Conservation (phyloP, 2,329 filamentous ascomycete genomes). For the Colletotrichum liriopes region DNA sequence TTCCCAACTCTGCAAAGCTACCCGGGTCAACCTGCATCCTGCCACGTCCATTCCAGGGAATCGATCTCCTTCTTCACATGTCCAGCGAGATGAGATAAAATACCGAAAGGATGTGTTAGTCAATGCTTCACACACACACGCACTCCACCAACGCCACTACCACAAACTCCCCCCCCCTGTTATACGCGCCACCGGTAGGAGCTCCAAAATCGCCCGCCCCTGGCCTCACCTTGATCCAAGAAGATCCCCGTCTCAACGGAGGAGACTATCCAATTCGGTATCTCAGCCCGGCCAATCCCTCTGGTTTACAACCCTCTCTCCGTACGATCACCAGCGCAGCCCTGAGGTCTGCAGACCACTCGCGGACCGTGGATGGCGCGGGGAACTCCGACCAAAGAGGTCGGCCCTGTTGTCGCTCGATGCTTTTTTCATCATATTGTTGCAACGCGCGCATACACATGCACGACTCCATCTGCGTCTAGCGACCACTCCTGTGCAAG, state of each 20-base stretch:
- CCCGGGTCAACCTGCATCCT: constrained; percentile 17
- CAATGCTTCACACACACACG: neutral
- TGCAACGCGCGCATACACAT: constrained; percentile 20
- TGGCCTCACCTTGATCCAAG: constrained; percentile 1
- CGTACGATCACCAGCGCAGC: constrained; percentile 12
- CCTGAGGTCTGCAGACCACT: constrained; percentile 15
- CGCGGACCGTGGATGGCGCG: constrained; percentile 11
- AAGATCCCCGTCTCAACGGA: constrained; percentile 31
- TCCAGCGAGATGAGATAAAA: constrained; percentile 13
- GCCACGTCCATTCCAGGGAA: constrained; percentile 20
- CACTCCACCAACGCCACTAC: neutral
- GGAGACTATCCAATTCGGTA: constrained; percentile 33
- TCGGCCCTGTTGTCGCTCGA: constrained; percentile 9
- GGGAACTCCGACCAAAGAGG: constrained; percentile 4
- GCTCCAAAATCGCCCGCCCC: constrained; percentile 8
- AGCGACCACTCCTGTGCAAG: constrained; percentile 8
- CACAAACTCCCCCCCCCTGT: constrained; percentile 3
- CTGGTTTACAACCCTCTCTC: constrained; percentile 2
- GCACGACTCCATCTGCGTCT: constrained; percentile 8
- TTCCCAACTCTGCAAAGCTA: constrained; percentile 22
- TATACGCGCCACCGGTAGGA: constrained; percentile 16
- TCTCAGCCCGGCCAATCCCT: constrained; percentile 12
- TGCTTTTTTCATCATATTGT: constrained; percentile 35
- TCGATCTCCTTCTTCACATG: constrained; percentile 38
- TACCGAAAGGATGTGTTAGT: neutral